Evolutionary conservation across 768 basidiomycete genomes (phyloP), one percentile per base, ranked within the genome.

Genomic region (Xanthoconium purpureum): DNA sequence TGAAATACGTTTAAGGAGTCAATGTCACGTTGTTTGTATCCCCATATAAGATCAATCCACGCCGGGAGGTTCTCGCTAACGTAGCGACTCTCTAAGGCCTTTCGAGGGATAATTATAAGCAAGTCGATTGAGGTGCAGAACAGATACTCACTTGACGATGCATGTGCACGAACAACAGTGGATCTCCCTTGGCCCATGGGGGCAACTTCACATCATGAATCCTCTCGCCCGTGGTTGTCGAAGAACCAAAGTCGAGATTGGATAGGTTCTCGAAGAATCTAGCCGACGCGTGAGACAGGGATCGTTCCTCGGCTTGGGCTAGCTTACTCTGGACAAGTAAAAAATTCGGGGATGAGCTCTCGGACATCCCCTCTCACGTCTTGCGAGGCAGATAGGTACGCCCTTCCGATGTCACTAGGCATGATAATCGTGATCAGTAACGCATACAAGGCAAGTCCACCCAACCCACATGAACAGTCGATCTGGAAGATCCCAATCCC

Each of bases 31-130:
- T 96, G 91, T 58, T 90, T 90, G 69, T 73, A 83, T 36, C 91
- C 91, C 91, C 94, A 98, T 50, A 95, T 90, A 32, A 97, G 79
- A 65, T 98, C 95, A 61, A 98, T 95, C 94, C 95, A 97, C 11
- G 82, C 80, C 0, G 89, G 85, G 12, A 98, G 77, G 61, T 89
- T 79, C 60, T 89, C 84, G 73, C 91, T 93, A 51, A 94, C 94
- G 62, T 86, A 82, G 44, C 87, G 81, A 61, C 92, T 94, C 73
- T 98, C 94, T n/a, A 96, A 78, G 0, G 93, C 93, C 90, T 93
- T 45, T 47, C 47, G 7, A 33, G 32, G 17, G 6, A 4, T 12
- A 48, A 37, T 11, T 24, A 24, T 24, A 24, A 58, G 33, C 13
- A 5, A 47, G 30, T 17, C 1, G 24, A 10, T 13, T 3, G 32